These are phyloP conservation scores for Monosporascus sp. DNA, from an alignment of 2,329 filamentous ascomycete genomes.

Conservation along the genomic window DNA sequence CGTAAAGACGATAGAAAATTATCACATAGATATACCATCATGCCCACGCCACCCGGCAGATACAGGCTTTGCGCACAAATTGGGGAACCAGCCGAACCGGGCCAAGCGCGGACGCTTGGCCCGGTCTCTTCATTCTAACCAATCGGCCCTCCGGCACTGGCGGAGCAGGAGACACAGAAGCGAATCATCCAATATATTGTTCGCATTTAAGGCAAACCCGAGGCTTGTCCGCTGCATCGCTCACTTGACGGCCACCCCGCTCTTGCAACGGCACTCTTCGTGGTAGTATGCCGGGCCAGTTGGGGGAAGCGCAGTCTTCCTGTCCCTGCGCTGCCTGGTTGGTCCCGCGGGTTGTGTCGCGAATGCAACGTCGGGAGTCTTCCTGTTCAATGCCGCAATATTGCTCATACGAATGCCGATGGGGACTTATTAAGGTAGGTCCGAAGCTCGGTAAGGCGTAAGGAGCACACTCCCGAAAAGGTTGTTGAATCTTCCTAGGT, in stretches of 20 bases:
- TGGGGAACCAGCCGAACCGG: not conserved
- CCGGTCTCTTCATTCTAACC: not conserved
- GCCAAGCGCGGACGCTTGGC: not conserved
- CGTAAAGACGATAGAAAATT: too few relatives aligned
- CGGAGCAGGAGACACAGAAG: not conserved
- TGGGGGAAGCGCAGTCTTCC: constrained; percentile 3
- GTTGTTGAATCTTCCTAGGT: too few relatives aligned
- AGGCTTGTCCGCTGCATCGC: constrained; percentile 12
- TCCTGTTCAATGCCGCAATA: not conserved
- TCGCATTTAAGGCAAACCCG: constrained; percentile 18
- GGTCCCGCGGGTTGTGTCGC: not conserved
- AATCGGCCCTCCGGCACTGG: not conserved
- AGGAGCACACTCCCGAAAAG: too few relatives aligned
- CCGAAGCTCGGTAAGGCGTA: too few relatives aligned
- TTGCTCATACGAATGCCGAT: not conserved
- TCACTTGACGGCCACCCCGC: constrained; percentile 8
- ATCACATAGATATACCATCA: not conserved
- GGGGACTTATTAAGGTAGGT: not conserved
- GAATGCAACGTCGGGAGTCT: not conserved
- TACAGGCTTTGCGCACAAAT: too few relatives aligned
- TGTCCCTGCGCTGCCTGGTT: not conserved
- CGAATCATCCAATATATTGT: not conserved
- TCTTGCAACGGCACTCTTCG: constrained; percentile 20
- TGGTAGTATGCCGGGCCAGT: constrained; percentile 1
- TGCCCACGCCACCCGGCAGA: not conserved